Base-by-base conservation (phyloP, 2,329 filamentous ascomycete genomes). In the Leptodontidium sp. region DNA sequence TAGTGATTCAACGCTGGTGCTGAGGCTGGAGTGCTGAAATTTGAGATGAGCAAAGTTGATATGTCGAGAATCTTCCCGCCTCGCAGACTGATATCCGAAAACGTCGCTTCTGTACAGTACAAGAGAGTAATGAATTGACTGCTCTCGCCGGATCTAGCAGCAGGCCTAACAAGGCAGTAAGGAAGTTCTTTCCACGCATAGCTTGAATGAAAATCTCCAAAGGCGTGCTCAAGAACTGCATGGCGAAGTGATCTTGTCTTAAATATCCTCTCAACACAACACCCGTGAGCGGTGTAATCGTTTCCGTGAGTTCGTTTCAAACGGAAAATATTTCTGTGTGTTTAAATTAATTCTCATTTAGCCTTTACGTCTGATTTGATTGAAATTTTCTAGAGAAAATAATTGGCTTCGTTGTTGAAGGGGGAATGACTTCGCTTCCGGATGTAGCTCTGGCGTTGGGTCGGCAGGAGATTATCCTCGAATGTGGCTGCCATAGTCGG, bases 51-150 rank as follows among this genome's bases (percentile, higher is more conserved):
- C 9, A 12, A 29, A 9, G 59, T 49, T 9, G 59, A 49, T 21
- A 63, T 29, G 4, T 47, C 5, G 15, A 63, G 59, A 17, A 63
- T 63, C 32, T 63, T 12, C 7, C 40, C 26, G 9, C 59, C 59
- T 21, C 26, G 29, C 35, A 63, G 40, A 47, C 24, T 32, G 38
- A 49, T 24, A 35, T 29, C 15, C 26, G 59, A 61, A 47, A 61
- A 61, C 6, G n/a, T 61, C 11, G 58, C 29, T 38, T 17, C 29
- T 21, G 53, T 38, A 11, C 53, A 57, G 53, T 38, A 11, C 53
- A 57, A 11, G 53, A 12, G 2, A 14, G 32, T n/a, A 8, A 21
- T 35, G 17, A 17, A n/a, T 57, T 57, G 29, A 38, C 32, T 35
- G 29, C 17, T 14, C n/a, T 57, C 11, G 17, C 53, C 11, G 29